Base-by-base conservation (phyloP, 2,329 filamentous ascomycete species). In the Cladobotryum mycophilum region DNA sequence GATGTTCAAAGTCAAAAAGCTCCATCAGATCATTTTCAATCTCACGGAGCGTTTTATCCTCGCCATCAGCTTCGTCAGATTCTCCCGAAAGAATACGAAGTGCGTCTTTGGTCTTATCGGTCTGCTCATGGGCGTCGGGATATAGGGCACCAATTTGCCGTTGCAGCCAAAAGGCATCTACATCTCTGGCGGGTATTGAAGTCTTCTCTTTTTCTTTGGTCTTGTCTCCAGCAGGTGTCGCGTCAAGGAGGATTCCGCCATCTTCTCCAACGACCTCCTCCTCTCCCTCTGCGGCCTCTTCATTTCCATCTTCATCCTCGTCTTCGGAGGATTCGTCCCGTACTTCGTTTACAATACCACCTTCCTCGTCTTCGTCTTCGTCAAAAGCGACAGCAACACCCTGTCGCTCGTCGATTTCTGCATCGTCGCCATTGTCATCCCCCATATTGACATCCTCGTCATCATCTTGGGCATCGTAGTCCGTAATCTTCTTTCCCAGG, bases 11-110 rank as follows among this genome's bases (percentile, higher is more conserved):
- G 62, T 99, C 93, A 60, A 99, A 97, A 0, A 99, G 79, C 61
- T 96, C 93, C 88, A 97, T 97, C 52, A 99, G 76, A 56, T 99
- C 93, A 67, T 99, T 99, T 64, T 99, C 93, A 50, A 97, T 91
- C 63, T 99, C 92, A 61, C 92, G 85, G 30, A 97, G 75, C 13
- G 88, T 80, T 67, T 88, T 91, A 62, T 95, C 89, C 53, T 92
- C 85, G 14, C 86, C 90, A 49, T 87, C 85, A 46, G 70, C 67
- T 60, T 84, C 80, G 18, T 84, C 86, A 3, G 84, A 78, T 55
- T 86, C 79, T 41, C 88, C 90, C 30, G 88, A 86, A 48, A 99
- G 78, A 44, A 95, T 90, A 35, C 85, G 81, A 48, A 99, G 76
- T 0, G 90, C 91, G 58, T 89, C 80, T 57, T 85, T 82, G 5